Base-by-base conservation (phyloP, 192 early-diverging fungal species). In the Cladochytrium replicatum region DNA sequence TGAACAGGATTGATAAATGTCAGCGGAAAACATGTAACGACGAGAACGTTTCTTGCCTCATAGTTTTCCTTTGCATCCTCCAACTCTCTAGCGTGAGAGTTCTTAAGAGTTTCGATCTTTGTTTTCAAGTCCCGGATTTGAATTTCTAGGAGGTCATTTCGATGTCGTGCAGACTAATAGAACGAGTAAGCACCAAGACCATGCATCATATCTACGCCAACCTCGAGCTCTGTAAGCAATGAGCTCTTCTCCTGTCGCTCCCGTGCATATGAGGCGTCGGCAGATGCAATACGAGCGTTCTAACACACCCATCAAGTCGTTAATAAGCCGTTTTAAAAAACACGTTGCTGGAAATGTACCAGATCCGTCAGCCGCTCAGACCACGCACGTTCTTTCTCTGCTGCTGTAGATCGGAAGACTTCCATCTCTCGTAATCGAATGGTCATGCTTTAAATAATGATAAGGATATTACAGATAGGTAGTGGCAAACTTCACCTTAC, bases 61-160 rank as follows among this genome's bases (percentile, higher is more conserved):
- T 51, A 54, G 19, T 3, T 52, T 6, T 29, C 49, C 43, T 45
- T 54, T 2, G 49, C 53, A 29, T 54, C 53, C 31, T 54, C 49
- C 40, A 55, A 42, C 7, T 50, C 45, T 2, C 66, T 58, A 25
- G 57, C 64, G 48, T 78, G 75, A 1, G 46, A 41, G 26, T 72
- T 64, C 8, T 55, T 52, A 2, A 66, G 39, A 29, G 57, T 57
- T 3, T 41, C 47, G 2, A 73, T 19, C 41, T 66, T 79, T 6
- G 58, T 45, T n/a, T 63, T 64, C 0, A 71, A 51, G 29, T 86
- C 80, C 13, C 31, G 40, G n/a, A n/a, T n/a, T n/a, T n/a, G n/a
- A n/a, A n/a, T n/a, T n/a, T n/a, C n/a, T n/a, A n/a, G n/a, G n/a
- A n/a, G n/a, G n/a, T n/a, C n/a, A n/a, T n/a, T n/a, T n/a, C n/a